Conservation (phyloP, 495 filamentous ascomycete genomes). For the Penicillium angulare region DNA sequence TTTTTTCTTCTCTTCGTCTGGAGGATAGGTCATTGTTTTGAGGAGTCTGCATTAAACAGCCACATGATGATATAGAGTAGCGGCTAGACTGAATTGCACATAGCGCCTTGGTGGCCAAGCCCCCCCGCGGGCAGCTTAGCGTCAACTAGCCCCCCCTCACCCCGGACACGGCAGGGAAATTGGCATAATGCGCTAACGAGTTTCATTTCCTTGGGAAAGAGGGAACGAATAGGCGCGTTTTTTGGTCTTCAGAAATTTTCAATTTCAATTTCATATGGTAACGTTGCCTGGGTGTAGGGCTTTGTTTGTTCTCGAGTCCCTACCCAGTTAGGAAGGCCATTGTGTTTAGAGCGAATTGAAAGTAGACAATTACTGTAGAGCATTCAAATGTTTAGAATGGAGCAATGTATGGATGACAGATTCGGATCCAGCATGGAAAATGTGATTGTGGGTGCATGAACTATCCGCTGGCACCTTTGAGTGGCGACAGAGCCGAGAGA, state of each 20-base stretch:
- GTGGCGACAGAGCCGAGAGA: no score
- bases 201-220: conserved; percentile 7
- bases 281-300: no score
- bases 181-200: conserved; percentile 8
- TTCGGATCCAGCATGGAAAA: background rate
- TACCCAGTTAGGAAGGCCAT: no score
- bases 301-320: no score
- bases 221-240: background rate
- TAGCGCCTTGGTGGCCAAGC: no score
- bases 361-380: background rate
- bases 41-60: background rate
- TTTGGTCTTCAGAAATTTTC: background rate
- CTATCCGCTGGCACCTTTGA: background rate
- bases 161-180: conserved; percentile 13
- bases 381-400: background rate
- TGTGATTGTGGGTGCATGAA: background rate
- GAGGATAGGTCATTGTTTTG: no score
- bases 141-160: conserved; percentile 1
- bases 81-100: no score
- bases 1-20: background rate
- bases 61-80: no score
- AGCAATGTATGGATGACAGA: background rate
- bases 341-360: background rate
- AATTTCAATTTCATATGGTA: no score
- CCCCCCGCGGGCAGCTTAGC: conserved; percentile 3